phyloP scores from a whole-genome alignment of 1,139 yeast genomes.

The Sugiyamaella xylanicola region DNA sequence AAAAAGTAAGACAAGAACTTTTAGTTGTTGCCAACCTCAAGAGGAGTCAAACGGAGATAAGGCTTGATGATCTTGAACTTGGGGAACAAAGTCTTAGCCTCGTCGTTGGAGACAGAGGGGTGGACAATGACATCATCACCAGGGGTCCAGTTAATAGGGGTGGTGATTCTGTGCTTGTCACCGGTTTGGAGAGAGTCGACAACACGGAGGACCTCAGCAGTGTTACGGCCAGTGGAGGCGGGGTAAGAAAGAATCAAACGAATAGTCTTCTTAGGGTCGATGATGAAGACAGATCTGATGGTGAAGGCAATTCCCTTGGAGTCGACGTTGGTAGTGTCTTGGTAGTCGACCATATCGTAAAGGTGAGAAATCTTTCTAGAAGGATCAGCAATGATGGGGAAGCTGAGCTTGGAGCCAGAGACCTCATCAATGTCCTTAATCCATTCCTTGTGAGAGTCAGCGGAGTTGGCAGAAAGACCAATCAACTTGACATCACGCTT shows the following conservation, averaged over 20 bases:
- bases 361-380: conserved; percentile 65
- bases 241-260: conserved; percentile 78
- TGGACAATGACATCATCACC: conserved; percentile 87
- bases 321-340: conserved; percentile 62
- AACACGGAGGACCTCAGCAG: conserved; percentile 82
- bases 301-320: conserved; percentile 64
- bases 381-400: conserved; percentile 83
- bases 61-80: conserved; percentile 77
- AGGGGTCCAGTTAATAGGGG: conserved; percentile 85
- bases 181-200: conserved; percentile 78
- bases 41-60: conserved; percentile 64
- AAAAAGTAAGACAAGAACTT: neutral
- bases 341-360: conserved; percentile 79
- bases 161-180: conserved; percentile 70
- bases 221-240: conserved; percentile 84
- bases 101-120: conserved; percentile 69
- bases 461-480: conserved; percentile 75
- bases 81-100: conserved; percentile 73
- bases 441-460: conserved; percentile 76
- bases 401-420: conserved; percentile 63
- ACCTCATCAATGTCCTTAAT: conserved; percentile 80
- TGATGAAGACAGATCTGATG: conserved; percentile 78
- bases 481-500: conserved; percentile 74
- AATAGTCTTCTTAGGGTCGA: conserved; percentile 76
- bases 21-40: conserved; percentile 30